Evolutionary conservation across 2,329 filamentous ascomycete species (phyloP).

Genomic region (Lasiodiplodia gonubiensis): DNA sequence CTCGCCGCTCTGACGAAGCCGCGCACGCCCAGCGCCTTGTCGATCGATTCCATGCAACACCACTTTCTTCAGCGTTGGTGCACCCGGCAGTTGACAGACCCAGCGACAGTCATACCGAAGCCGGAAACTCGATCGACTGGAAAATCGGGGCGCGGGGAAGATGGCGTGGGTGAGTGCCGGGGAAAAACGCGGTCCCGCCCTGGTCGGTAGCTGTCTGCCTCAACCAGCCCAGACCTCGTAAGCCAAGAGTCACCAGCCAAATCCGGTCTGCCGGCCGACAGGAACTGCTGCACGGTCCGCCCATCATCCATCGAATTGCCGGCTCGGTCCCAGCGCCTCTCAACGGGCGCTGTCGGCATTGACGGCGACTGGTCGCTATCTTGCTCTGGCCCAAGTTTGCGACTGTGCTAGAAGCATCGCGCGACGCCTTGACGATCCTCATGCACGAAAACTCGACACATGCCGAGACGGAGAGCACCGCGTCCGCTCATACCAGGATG

Average conservation of each 20-base stretch:
- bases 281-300: slow-evolving; percentile 1
- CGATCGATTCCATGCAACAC: neutral
- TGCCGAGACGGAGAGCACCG: slow-evolving; percentile 20
- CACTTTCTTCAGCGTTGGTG: neutral
- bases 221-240: neutral
- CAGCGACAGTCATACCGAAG: neutral
- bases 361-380: neutral
- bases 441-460: neutral
- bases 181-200: slow-evolving; percentile 2
- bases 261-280: slow-evolving; percentile 10
- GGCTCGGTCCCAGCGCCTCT: neutral
- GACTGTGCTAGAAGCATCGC: slow-evolving; percentile 3
- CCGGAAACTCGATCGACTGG: slow-evolving; percentile 23
- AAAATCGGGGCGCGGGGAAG: slow-evolving; percentile 10
- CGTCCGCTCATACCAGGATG: neutral
- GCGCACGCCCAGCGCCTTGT: neutral
- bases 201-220: neutral
- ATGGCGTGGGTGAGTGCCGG: neutral
- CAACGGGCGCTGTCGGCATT: neutral
- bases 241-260: neutral
- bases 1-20: slow-evolving; percentile 6
- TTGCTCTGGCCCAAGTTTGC: neutral
- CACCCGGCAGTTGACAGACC: neutral
- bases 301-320: neutral
- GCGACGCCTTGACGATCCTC: neutral